These are phyloP conservation scores for Leccinum boreale DNA, from an alignment of 768 basidiomycete genomes.

Conservation along the genomic window DNA sequence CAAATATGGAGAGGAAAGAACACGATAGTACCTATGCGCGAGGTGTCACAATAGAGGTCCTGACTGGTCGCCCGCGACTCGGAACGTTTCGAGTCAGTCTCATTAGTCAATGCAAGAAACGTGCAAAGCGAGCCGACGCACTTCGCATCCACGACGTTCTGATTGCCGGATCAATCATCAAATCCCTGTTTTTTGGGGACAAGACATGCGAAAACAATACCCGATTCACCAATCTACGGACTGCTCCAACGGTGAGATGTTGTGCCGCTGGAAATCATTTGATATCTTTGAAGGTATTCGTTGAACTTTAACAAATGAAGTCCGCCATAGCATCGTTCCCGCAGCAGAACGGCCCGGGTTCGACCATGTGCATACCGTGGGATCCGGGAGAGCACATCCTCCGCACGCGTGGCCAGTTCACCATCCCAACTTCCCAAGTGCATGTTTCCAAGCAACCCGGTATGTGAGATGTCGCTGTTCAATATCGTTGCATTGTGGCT, in stretches of 20 bases:
- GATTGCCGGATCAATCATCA: not conserved
- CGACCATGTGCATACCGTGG: not conserved
- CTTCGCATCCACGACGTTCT: not conserved
- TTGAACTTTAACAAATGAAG: not conserved
- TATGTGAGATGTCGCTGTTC: not conserved
- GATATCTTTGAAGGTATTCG: not conserved
- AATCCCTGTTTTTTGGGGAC: not conserved
- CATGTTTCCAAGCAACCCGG: not conserved
- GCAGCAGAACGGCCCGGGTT: not conserved
- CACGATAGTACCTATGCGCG: constrained; percentile 53
- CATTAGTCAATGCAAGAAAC: not conserved
- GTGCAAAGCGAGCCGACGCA: not conserved
- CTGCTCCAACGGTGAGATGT: not conserved
- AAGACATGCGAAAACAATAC: not conserved
- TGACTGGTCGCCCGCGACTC: constrained; percentile 48
- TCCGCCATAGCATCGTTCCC: not conserved
- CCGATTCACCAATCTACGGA: not conserved
- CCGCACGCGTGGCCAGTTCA: not conserved
- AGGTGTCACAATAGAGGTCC: constrained; percentile 65
- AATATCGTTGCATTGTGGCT: not conserved
- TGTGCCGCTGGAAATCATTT: not conserved
- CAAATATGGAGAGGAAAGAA: not conserved
- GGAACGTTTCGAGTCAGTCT: not conserved
- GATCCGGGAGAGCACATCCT: not conserved
- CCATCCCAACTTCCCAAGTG: not conserved